Conservation (phyloP, 192 early-diverging fungal species). For the Rhizophagus prolifer region DNA sequence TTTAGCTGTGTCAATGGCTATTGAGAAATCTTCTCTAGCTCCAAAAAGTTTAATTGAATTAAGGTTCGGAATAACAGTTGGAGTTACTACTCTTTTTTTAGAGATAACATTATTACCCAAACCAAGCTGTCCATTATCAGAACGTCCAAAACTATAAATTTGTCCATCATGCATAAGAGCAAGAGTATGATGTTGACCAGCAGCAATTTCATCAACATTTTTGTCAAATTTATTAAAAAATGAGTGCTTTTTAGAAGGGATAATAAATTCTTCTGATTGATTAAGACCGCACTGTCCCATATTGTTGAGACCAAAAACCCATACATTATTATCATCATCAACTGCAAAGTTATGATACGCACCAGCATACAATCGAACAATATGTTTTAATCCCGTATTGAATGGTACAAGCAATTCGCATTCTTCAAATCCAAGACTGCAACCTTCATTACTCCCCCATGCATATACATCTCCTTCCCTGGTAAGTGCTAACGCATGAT, state of each 20-base stretch:
- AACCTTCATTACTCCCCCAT: conserved; percentile 89
- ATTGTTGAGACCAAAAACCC: conserved; percentile 89
- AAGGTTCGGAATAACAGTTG: too few species aligned
- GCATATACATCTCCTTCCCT: conserved; percentile 73
- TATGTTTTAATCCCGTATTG: conserved; percentile 50
- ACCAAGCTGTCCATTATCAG: conserved; percentile 88
- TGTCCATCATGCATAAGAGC: conserved; percentile 64
- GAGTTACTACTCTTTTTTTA: too few species aligned
- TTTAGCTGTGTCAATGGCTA: too few species aligned
- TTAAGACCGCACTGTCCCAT: conserved; percentile 77
- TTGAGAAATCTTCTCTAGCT: too few species aligned
- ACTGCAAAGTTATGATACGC: conserved; percentile 85
- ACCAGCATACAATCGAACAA: conserved; percentile 75
- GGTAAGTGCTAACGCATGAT: conserved; percentile 81
- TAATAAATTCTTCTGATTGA: conserved; percentile 35
- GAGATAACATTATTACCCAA: too few species aligned
- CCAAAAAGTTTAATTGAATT: too few species aligned
- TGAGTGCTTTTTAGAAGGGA: conserved; percentile 57
- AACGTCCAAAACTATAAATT: conserved; percentile 83
- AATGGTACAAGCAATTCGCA: conserved; percentile 66
- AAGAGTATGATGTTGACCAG: conserved; percentile 87
- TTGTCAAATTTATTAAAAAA: conserved; percentile 40
- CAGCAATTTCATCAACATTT: conserved; percentile 60
- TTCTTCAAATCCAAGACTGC: conserved; percentile 81
- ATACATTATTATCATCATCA: conserved; percentile 62